Evolutionary conservation across 495 filamentous ascomycete species (phyloP).

Genomic region (Talaromyces stipitatus): DNA sequence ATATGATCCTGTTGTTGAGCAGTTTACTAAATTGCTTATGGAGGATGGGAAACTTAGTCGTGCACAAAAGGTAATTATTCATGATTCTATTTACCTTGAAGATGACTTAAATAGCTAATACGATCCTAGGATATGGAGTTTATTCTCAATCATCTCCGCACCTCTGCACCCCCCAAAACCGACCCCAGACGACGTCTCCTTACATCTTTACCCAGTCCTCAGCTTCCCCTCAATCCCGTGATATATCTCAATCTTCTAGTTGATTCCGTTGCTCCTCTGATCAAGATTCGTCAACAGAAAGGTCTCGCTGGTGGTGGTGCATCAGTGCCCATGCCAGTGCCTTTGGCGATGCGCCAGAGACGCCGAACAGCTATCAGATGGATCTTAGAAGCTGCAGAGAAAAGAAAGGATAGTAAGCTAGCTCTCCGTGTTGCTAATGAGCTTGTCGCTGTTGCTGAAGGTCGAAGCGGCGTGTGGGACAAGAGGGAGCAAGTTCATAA

Average conservation of each 20-base stretch:
- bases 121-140: conserved; percentile 65
- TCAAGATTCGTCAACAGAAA: conserved; percentile 66
- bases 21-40: conserved; percentile 89
- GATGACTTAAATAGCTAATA: not conserved
- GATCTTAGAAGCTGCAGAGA: conserved; percentile 76
- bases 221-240: conserved; percentile 71
- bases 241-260: conserved; percentile 80
- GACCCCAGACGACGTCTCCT: conserved; percentile 64
- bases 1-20: conserved; percentile 73
- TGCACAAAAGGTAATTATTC: conserved; percentile 64
- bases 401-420: conserved; percentile 59
- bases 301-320: conserved; percentile 80
- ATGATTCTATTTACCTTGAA: conserved; percentile 8
- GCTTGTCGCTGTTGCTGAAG: conserved; percentile 81
- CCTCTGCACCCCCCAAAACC: conserved; percentile 63
- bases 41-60: conserved; percentile 72
- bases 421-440: conserved; percentile 80
- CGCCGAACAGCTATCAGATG: conserved; percentile 71
- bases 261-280: conserved; percentile 87
- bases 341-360: conserved; percentile 64
- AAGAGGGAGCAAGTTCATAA: conserved; percentile 64
- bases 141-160: conserved; percentile 83
- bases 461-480: conserved; percentile 76
- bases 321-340: conserved; percentile 74
- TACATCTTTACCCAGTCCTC: conserved; percentile 59